A percentile compares a stretch with the other conserved stretches of the same genome.
These are phyloP conservation scores for Straminergon stramineum DNA, from an alignment of 225 moss, liverwort and hornwort species.

Conservation along the genomic window DNA sequence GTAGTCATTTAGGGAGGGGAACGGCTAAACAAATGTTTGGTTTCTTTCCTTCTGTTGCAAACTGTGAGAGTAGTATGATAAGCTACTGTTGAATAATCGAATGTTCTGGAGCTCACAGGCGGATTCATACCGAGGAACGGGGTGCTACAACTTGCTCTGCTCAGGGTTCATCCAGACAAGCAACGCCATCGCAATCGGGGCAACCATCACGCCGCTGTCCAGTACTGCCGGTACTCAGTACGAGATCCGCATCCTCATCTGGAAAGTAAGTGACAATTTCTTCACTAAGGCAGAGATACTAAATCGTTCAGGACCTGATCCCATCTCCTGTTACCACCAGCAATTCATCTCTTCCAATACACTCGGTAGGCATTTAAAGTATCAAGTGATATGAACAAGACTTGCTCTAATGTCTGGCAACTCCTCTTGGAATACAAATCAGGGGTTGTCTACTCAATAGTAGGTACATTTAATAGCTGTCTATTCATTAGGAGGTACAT, in stretches of 20 bases:
- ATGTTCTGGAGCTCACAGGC: constrained; percentile 6
- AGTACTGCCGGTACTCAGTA: constrained; percentile 20
- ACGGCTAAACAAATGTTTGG: too few relatives aligned
- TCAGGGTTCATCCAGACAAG: constrained; percentile 47
- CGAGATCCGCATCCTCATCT: constrained; percentile 51
- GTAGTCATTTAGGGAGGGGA: neutral
- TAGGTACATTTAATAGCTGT: neutral
- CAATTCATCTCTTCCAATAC: neutral
- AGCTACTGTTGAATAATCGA: neutral
- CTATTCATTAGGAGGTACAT: neutral
- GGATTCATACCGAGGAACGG: constrained; percentile 42
- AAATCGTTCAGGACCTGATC: neutral
- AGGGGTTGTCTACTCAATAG: neutral
- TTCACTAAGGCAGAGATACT: neutral
- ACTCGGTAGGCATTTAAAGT: neutral
- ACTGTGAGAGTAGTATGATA: neutral
- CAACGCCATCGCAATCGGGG: constrained; percentile 36
- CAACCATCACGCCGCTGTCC: constrained; percentile 37
- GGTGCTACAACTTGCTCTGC: constrained; percentile 52
- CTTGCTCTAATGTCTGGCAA: neutral
- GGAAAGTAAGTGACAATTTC: constrained; percentile 33
- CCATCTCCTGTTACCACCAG: neutral
- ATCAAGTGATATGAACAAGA: neutral
- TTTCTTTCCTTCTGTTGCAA: neutral
- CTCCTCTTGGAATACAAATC: neutral